These are phyloP conservation scores for Pestalotiopsis sp. DNA, from an alignment of 2,329 filamentous ascomycete species.

Conservation along the genomic window DNA sequence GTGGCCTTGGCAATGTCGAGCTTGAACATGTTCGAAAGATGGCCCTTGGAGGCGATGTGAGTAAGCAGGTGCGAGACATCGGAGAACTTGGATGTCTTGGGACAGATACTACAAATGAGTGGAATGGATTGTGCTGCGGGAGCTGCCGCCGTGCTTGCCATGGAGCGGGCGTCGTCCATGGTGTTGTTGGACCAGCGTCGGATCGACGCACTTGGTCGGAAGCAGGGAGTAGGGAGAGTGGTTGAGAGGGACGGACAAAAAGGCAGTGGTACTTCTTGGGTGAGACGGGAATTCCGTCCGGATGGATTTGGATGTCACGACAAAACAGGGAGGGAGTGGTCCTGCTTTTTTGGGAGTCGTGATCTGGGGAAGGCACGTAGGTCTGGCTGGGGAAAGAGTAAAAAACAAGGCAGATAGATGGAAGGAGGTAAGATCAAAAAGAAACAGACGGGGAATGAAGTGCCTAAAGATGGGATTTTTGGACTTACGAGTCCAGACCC, in stretches of 20 bases:
- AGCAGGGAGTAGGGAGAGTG: background rate
- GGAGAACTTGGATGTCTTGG: slow-evolving; percentile 78
- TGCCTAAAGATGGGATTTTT: background rate
- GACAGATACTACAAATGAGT: slow-evolving; percentile 82
- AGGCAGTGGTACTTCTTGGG: background rate
- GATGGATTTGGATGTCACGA: background rate
- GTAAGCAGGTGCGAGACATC: slow-evolving; percentile 92
- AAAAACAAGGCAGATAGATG: background rate
- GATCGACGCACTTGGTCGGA: background rate
- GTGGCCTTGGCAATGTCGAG: slow-evolving; percentile 72
- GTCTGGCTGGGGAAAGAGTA: too few species aligned
- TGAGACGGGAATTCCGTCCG: background rate
- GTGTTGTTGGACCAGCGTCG: background rate
- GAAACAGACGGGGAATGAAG: background rate
- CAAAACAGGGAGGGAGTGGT: background rate
- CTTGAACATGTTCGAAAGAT: slow-evolving; percentile 83
- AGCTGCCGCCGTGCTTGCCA: background rate
- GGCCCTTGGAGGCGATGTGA: slow-evolving; percentile 90
- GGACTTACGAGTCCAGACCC: background rate
- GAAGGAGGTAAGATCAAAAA: background rate
- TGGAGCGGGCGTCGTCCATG: background rate
- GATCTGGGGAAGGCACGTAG: background rate
- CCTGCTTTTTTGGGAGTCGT: background rate
- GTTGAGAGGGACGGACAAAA: background rate
- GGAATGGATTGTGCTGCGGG: slow-evolving; percentile 49